Conservation (phyloP, 176 grass and related monocot genomes). For the Triticum dicoccoides region DNA sequence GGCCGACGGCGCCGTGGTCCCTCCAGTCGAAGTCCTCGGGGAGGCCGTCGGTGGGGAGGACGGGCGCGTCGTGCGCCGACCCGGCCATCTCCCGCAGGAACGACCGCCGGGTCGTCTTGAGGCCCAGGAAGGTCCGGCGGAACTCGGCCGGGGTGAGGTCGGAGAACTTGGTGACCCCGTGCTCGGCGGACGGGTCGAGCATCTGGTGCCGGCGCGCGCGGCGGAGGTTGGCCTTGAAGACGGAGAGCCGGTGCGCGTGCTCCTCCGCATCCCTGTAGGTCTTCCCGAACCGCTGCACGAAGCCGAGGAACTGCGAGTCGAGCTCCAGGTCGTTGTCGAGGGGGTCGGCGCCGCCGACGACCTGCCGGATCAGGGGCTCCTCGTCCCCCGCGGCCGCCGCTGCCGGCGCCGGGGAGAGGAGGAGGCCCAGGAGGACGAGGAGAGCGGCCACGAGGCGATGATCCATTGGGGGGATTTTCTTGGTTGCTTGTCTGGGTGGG, state of each 20-base stretch:
- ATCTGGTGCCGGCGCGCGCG: conserved; percentile 66
- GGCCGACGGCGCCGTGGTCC: conserved; percentile 71
- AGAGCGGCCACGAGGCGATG: conserved; percentile 29
- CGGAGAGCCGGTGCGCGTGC: conserved; percentile 67
- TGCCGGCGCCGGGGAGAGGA: background rate
- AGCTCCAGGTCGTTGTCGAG: conserved; percentile 50
- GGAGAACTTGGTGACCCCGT: conserved; percentile 89
- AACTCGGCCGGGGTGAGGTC: conserved; percentile 90
- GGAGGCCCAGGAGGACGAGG: conserved; percentile 25
- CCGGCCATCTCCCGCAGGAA: conserved; percentile 35
- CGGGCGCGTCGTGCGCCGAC: conserved; percentile 59
- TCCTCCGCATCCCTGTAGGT: conserved; percentile 68
- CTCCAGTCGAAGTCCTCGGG: conserved; percentile 89
- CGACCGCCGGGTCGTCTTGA: conserved; percentile 40
- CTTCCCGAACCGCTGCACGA: conserved; percentile 67
- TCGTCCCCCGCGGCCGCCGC: conserved; percentile 11
- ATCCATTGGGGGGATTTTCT: conserved; percentile 40
- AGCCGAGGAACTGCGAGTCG: conserved; percentile 67
- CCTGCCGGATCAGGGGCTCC: conserved; percentile 72
- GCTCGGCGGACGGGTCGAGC: conserved; percentile 76
- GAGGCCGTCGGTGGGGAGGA: conserved; percentile 72
- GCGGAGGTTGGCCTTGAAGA: conserved; percentile 83
- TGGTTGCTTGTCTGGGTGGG: conserved; percentile 21
- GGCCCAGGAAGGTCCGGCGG: conserved; percentile 61
- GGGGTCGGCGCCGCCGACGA: conserved; percentile 35